Conservation (phyloP, 163 green algal genomes). For the Scenedesmus sp. region DNA sequence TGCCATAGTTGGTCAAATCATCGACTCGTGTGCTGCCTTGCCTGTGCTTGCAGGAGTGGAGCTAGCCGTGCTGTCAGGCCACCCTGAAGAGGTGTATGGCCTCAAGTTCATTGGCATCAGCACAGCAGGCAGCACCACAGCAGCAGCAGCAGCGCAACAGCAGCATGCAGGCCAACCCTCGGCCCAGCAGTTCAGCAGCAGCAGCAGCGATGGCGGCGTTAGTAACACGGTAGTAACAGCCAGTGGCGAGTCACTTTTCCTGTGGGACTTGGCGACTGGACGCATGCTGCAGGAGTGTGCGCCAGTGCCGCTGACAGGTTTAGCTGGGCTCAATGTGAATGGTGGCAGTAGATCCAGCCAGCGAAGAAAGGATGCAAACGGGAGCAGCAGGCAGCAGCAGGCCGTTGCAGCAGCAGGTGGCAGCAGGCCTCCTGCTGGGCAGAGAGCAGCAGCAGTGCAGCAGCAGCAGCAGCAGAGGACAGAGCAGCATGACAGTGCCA, state of each 20-base stretch:
- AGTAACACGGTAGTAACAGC: conserved; percentile 51
- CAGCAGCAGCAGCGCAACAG: conserved; percentile 28
- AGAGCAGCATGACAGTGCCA: not conserved
- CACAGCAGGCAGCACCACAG: not conserved
- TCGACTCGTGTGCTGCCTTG: not conserved
- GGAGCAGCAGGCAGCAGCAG: not conserved
- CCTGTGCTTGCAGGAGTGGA: conserved; percentile 37
- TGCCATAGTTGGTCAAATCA: no score
- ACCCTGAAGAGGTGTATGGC: conserved; percentile 72
- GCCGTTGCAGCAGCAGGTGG: not conserved
- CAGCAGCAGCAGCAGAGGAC: not conserved
- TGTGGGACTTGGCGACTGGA: conserved; percentile 60
- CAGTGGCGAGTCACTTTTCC: conserved; percentile 62
- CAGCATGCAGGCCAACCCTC: not conserved
- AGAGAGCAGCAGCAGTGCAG: not conserved
- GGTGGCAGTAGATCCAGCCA: conserved; percentile 13
- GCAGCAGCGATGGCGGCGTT: not conserved
- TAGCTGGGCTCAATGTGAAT: conserved; percentile 35
- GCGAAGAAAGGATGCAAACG: not conserved
- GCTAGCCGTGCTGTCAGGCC: conserved; percentile 59
- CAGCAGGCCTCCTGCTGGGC: not conserved
- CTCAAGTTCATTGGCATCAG: conserved; percentile 52
- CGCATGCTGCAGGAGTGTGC: conserved; percentile 58
- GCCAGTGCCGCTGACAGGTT: conserved; percentile 56
- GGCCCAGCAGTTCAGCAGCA: conserved; percentile 17